phyloP scores from a whole-genome alignment of 805 yeast species.

The Wickerhamomyces rabaulensis region DNA sequence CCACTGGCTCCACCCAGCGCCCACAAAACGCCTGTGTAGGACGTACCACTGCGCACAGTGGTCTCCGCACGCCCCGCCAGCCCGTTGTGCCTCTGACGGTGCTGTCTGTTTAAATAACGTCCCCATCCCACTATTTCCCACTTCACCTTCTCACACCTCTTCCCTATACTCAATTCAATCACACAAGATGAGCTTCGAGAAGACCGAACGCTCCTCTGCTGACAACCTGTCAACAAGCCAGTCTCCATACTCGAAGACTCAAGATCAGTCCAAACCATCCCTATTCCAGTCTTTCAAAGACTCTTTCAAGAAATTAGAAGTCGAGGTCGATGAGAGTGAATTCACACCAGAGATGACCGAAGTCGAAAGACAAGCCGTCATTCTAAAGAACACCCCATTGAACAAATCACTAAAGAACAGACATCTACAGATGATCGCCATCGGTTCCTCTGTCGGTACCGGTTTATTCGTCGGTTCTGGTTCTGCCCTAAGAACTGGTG shows the following conservation, averaged over 20 bases:
- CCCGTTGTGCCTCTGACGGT: no score
- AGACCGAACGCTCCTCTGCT: not conserved
- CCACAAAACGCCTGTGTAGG: no score
- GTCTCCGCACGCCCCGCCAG: no score
- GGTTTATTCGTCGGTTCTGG: slow-evolving; percentile 69
- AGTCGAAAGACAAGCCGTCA: slow-evolving; percentile 36
- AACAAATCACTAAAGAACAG: slow-evolving; percentile 48
- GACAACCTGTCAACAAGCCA: not conserved
- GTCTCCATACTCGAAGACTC: not conserved
- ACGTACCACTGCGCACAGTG: no score
- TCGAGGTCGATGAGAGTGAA: slow-evolving; percentile 32
- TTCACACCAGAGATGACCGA: slow-evolving; percentile 33
- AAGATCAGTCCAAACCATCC: not conserved
- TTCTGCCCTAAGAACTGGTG: slow-evolving; percentile 50
- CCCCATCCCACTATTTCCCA: no score
- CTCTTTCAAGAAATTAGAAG: slow-evolving; percentile 26
- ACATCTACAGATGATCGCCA: slow-evolving; percentile 63
- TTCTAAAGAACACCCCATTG: slow-evolving; percentile 52
- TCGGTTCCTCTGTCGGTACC: slow-evolving; percentile 66
- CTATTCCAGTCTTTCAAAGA: slow-evolving; percentile 9
- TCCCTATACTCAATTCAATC: no score
- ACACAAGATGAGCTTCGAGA: not conserved
- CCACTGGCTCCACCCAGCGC: no score
- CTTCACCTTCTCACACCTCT: no score
- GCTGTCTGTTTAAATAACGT: no score